These are phyloP conservation scores for Solanum hybrid DNA, from an alignment of 305 asterid genomes.

Conservation along the genomic window DNA sequence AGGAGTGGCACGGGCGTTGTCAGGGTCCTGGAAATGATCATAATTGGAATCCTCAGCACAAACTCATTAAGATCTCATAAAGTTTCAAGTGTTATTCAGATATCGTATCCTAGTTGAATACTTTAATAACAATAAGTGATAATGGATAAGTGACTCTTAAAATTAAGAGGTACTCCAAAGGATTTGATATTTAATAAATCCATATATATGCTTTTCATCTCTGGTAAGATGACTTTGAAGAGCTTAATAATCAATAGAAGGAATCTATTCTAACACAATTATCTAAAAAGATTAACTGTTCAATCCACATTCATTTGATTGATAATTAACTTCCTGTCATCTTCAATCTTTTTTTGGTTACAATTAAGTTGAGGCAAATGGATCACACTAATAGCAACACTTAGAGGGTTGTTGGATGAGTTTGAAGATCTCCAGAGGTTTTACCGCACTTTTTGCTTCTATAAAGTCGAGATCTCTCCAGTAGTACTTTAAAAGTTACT, in stretches of 20 bases:
- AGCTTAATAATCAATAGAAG: not conserved
- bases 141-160: not conserved
- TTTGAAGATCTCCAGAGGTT: not conserved
- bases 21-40: conserved; percentile 50
- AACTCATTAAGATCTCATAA: not conserved
- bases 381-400: not conserved
- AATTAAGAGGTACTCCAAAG: not conserved
- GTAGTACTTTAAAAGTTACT: not conserved
- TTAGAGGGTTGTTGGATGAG: not conserved
- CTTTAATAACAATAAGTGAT: not conserved
- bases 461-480: not conserved
- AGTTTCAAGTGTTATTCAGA: not conserved
- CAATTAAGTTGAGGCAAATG: not conserved
- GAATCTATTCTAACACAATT: not conserved
- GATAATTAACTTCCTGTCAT: not conserved
- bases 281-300: not conserved
- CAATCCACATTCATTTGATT: not conserved
- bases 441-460: not conserved
- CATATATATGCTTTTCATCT: not conserved
- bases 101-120: not conserved
- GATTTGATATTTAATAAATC: not conserved
- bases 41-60: not conserved
- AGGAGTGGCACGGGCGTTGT: conserved; percentile 75
- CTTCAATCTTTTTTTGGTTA: not conserved
- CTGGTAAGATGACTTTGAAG: not conserved